These are phyloP conservation scores for Coelastrella sp. DNA, from an alignment of 139 green algal species.

Conservation along the genomic window DNA sequence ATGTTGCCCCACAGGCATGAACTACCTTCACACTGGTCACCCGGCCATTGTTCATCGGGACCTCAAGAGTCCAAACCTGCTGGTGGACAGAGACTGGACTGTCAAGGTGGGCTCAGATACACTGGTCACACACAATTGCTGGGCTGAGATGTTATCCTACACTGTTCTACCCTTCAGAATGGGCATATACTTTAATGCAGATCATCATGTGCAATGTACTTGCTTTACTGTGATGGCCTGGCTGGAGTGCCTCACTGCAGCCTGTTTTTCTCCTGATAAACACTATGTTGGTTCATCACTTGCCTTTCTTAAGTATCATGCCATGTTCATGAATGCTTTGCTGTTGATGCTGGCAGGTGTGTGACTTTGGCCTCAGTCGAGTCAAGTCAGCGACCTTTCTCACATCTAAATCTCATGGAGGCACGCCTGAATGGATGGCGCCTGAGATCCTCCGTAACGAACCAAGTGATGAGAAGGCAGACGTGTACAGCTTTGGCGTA, in stretches of 20 bases:
- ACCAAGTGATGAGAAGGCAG: slow-evolving; percentile 84
- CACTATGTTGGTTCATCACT: too few relatives aligned
- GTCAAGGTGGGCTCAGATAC: slow-evolving; percentile 90
- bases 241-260: too few relatives aligned
- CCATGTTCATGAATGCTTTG: too few relatives aligned
- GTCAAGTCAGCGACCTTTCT: slow-evolving; percentile 79
- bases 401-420: slow-evolving; percentile 66
- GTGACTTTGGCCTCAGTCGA: slow-evolving; percentile 89
- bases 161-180: too few relatives aligned
- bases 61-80: slow-evolving; percentile 87
- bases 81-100: slow-evolving; percentile 90
- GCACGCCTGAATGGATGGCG: slow-evolving; percentile 96
- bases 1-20: too few relatives aligned
- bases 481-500: slow-evolving; percentile 83
- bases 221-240: too few relatives aligned
- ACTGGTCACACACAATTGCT: too few relatives aligned
- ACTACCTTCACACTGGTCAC: slow-evolving; percentile 83
- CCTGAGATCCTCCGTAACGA: slow-evolving; percentile 82
- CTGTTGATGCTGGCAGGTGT: slow-evolving; percentile 52
- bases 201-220: too few relatives aligned
- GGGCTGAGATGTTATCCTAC: too few relatives aligned
- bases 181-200: too few relatives aligned
- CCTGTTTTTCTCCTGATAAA: too few relatives aligned
- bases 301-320: too few relatives aligned
- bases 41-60: slow-evolving; percentile 85